Evolutionary conservation across 768 basidiomycete genomes (phyloP).

Genomic region (Hericium rajendrae): DNA sequence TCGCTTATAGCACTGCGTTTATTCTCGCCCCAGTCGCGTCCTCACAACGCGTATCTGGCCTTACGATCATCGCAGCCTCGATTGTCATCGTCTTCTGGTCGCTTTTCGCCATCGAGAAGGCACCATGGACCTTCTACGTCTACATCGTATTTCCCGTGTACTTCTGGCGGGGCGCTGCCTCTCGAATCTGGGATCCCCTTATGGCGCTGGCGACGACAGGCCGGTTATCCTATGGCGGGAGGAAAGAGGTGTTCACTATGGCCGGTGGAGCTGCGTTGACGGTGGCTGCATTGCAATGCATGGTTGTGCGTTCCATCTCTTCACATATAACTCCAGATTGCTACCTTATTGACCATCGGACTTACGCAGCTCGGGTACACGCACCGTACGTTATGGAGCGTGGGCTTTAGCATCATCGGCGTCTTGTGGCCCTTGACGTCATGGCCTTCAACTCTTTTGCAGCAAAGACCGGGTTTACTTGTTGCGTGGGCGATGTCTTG

Average conservation of each 20-base stretch:
- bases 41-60: neutral
- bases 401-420: slow-evolving; percentile 53
- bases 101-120: slow-evolving; percentile 51
- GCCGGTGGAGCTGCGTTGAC: slow-evolving; percentile 21
- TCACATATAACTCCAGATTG: neutral
- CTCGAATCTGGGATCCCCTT: neutral
- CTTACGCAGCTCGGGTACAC: slow-evolving; percentile 54
- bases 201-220: neutral
- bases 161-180: slow-evolving; percentile 56
- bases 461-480: slow-evolving; percentile 19
- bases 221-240: neutral
- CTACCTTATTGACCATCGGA: neutral
- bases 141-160: slow-evolving; percentile 69
- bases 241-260: no score
- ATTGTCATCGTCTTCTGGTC: slow-evolving; percentile 31
- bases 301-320: slow-evolving; percentile 50
- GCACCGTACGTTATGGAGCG: slow-evolving; percentile 60
- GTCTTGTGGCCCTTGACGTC: slow-evolving; percentile 50
- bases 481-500: slow-evolving; percentile 42
- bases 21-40: slow-evolving; percentile 37
- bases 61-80: slow-evolving; percentile 15
- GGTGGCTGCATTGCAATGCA: slow-evolving; percentile 42
- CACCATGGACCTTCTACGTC: slow-evolving; percentile 65
- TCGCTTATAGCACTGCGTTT: slow-evolving; percentile 51
- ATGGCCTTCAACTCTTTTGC: slow-evolving; percentile 33